Evolutionary conservation across 2,329 filamentous ascomycete species (phyloP).

Genomic region (Zymoseptoria brevis): DNA sequence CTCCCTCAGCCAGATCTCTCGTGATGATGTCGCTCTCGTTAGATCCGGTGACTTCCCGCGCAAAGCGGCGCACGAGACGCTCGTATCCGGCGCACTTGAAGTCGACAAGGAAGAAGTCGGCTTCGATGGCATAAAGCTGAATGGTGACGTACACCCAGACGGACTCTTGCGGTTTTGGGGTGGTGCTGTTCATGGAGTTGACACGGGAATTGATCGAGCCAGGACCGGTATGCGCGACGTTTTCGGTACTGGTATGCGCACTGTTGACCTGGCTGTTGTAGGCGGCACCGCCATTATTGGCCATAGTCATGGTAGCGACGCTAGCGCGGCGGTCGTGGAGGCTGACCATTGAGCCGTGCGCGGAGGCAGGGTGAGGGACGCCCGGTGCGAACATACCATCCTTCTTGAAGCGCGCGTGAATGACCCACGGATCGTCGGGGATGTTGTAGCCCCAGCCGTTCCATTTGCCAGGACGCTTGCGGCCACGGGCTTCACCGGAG

Average conservation of each 20-base stretch:
- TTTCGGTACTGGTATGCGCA: conserved; percentile 21
- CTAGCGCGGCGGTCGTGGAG: conserved; percentile 27
- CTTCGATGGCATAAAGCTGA: conserved; percentile 90
- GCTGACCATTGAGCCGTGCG: conserved; percentile 42
- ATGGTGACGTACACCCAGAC: conserved; percentile 95
- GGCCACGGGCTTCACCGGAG: conserved; percentile 26
- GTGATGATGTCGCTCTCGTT: conserved; percentile 19
- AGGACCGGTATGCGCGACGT: conserved; percentile 18
- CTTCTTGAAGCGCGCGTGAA: conserved; percentile 81
- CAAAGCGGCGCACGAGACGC: conserved; percentile 55
- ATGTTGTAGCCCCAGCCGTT: conserved; percentile 62
- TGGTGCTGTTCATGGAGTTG: conserved; percentile 3
- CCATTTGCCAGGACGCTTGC: conserved; percentile 37
- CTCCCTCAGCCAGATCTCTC: conserved; percentile 16
- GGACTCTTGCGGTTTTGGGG: conserved; percentile 43
- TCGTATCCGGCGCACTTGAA: conserved; percentile 99
- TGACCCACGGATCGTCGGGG: conserved; percentile 92
- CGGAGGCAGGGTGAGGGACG: conserved; percentile 42
- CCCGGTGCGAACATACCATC: conserved; percentile 59
- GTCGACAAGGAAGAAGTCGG: conserved; percentile 87
- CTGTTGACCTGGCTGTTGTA: conserved; percentile 15
- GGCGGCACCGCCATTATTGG: conserved; percentile 7
- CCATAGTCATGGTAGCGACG: conserved; percentile 19
- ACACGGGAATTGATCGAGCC: conserved; percentile 4
- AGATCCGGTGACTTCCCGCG: conserved; percentile 27